phyloP scores from a whole-genome alignment of 768 basidiomycete genomes.

The Psilocybe cubensis region DNA sequence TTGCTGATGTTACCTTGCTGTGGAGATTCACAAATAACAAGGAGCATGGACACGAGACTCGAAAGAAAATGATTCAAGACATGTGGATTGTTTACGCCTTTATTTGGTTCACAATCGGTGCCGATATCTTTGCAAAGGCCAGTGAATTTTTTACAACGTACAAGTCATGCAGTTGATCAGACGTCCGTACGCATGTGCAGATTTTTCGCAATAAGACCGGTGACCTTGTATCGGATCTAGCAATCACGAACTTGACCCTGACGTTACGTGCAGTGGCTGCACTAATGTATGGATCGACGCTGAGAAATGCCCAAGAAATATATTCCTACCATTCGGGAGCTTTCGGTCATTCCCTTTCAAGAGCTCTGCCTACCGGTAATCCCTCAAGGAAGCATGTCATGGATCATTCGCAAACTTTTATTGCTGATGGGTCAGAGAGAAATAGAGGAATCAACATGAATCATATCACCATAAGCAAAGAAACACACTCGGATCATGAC shows the following conservation, averaged over 20 bases:
- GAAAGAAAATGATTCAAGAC: slow-evolving; percentile 14
- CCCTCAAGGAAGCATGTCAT: not conserved
- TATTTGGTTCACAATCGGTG: slow-evolving; percentile 12
- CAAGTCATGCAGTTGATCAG: no score
- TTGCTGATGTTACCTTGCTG: slow-evolving; percentile 8
- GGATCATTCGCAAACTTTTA: not conserved
- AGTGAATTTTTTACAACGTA: not conserved
- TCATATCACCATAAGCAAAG: not conserved
- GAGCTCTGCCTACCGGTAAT: not conserved
- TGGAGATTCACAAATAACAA: slow-evolving; percentile 10
- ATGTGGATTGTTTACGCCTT: slow-evolving; percentile 16
- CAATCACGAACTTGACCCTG: slow-evolving; percentile 13
- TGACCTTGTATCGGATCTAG: slow-evolving; percentile 9
- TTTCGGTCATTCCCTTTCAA: slow-evolving; percentile 10
- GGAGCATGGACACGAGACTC: slow-evolving; percentile 8
- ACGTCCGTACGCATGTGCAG: not conserved
- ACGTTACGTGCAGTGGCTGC: slow-evolving; percentile 14
- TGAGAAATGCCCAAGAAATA: slow-evolving; percentile 12
- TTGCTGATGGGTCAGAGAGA: not conserved
- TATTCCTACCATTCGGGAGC: slow-evolving; percentile 7
- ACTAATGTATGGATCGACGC: slow-evolving; percentile 15
- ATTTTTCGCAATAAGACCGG: slow-evolving; percentile 10
- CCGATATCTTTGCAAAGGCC: slow-evolving; percentile 14
- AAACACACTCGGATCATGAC: not conserved
- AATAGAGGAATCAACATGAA: not conserved